A percentile compares a stretch with the other conserved stretches of the same genome.
Conservation (phyloP, 805 yeast species). For the Yamadazyma laniorum region DNA sequence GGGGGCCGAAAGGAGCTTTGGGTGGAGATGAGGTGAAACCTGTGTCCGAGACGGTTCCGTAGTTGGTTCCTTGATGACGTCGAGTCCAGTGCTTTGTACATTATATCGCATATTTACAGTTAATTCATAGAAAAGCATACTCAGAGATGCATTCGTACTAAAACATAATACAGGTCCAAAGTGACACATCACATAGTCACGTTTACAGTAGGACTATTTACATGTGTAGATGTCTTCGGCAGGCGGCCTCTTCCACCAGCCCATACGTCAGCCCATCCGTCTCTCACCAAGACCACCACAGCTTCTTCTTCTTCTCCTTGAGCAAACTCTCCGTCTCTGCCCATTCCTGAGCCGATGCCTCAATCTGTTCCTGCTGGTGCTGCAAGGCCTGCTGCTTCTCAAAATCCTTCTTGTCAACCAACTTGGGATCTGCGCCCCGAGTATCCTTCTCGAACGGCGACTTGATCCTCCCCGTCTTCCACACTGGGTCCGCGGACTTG, state of each 20-base stretch:
- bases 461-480: slow-evolving; percentile 72
- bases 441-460: slow-evolving; percentile 64
- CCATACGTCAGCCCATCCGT: too few relatives aligned
- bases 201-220: too few relatives aligned
- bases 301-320: slow-evolving; percentile 22
- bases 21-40: slow-evolving; percentile 16
- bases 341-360: slow-evolving; percentile 29
- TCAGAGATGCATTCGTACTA: too few relatives aligned
- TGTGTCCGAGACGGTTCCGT: too few relatives aligned
- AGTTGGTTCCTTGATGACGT: too few relatives aligned
- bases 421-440: slow-evolving; percentile 32
- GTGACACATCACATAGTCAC: too few relatives aligned
- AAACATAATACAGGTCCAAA: too few relatives aligned
- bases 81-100: too few relatives aligned
- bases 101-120: too few relatives aligned
- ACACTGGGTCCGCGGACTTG: slow-evolving; percentile 70
- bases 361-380: slow-evolving; percentile 34
- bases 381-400: slow-evolving; percentile 48
- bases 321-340: slow-evolving; percentile 25
- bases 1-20: slow-evolving; percentile 21
- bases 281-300: slow-evolving; percentile 17
- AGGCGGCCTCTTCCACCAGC: too few relatives aligned
- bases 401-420: slow-evolving; percentile 44
- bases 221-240: too few relatives aligned
- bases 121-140: too few relatives aligned